phyloP scores from a whole-genome alignment of 2,329 filamentous ascomycete genomes.

The Scolecobasidium constrictum region DNA sequence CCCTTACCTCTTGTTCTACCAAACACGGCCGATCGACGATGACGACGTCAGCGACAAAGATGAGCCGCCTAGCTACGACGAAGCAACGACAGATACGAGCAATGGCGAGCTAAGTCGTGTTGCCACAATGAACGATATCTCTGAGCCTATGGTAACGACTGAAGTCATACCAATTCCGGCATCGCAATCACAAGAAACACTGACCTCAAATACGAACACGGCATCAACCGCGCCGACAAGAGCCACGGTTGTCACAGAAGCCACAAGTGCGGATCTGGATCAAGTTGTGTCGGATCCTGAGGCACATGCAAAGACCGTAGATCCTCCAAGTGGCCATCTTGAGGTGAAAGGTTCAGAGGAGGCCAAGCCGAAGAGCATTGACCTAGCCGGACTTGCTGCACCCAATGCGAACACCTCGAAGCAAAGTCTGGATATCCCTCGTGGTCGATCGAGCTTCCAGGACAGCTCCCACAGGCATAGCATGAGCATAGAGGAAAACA shows the following conservation, averaged over 20 bases:
- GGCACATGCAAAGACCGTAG: not conserved
- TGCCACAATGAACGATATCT: not conserved
- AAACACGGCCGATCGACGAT: slow-evolving; percentile 78
- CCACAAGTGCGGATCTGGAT: not conserved
- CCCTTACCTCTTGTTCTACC: slow-evolving; percentile 91
- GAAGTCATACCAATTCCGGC: not conserved
- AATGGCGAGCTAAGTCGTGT: slow-evolving; percentile 3
- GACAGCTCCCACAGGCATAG: slow-evolving; percentile 21
- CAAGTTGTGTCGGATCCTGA: not conserved
- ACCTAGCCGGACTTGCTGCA: slow-evolving; percentile 16
- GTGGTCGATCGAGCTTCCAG: slow-evolving; percentile 1
- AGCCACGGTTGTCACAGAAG: not conserved
- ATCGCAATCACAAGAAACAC: not conserved
- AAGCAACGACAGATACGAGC: slow-evolving; percentile 16
- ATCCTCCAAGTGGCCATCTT: not conserved
- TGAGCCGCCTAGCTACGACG: slow-evolving; percentile 30
- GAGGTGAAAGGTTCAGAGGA: slow-evolving; percentile 12
- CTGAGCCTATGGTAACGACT: not conserved
- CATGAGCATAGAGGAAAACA: slow-evolving; percentile 14
- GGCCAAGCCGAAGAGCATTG: slow-evolving; percentile 12
- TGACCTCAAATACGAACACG: not conserved
- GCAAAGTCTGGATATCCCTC: slow-evolving; percentile 25
- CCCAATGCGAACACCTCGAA: slow-evolving; percentile 25
- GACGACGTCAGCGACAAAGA: slow-evolving; percentile 27
- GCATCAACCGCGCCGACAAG: not conserved